Base-by-base conservation (phyloP, 2,329 filamentous ascomycete genomes). In the Apiospora phragmitis region DNA sequence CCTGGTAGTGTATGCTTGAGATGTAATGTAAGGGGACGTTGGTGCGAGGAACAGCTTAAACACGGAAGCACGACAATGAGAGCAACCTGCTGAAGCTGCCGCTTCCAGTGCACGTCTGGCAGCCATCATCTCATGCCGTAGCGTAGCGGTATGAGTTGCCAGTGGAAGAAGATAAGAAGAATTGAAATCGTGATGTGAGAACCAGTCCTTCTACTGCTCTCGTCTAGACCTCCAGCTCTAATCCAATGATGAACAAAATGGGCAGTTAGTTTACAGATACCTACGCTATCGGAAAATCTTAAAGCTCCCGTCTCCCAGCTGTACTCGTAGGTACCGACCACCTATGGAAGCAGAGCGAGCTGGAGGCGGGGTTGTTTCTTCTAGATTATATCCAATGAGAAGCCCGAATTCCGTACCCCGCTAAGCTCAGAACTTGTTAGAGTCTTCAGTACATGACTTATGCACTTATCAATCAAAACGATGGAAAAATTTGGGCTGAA, bases 1-100 rank as follows among this genome's bases (percentile, higher is more conserved):
- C 68, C 68, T 69, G 24, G 67, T 68, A 7, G 38, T 47, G 70
- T 42, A 26, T 24, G 26, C 66, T 26, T 43, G 43, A 47, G 21
- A 69, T 49, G 72, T 9, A 55, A 65, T 51, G 45, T 70, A 35
- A 18, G 73, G 68, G 70, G 71, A 38, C 72, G 55, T 18, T 67
- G 55, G 71, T 43, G 62, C 71, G 24, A 55, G 70, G 70, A 80
- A 79, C 68, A 79, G 73, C 71, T 72, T 76, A 4, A 80, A 70
- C 66, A 77, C 55, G 65, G 74, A 72, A 8, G 72, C 70, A 51
- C 77, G 79, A 67, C 78, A 80, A 45, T 77, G 77, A 67, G 76
- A 77, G 69, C 78, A 80, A 65, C 76, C 74, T 16, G 73, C 73
- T n/a, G 74, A 73, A 16, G 67, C 47, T 32, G 74, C 73, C 35